Conservation (phyloP, 176 grass and related monocot genomes). For the Melocanna baccifera region DNA sequence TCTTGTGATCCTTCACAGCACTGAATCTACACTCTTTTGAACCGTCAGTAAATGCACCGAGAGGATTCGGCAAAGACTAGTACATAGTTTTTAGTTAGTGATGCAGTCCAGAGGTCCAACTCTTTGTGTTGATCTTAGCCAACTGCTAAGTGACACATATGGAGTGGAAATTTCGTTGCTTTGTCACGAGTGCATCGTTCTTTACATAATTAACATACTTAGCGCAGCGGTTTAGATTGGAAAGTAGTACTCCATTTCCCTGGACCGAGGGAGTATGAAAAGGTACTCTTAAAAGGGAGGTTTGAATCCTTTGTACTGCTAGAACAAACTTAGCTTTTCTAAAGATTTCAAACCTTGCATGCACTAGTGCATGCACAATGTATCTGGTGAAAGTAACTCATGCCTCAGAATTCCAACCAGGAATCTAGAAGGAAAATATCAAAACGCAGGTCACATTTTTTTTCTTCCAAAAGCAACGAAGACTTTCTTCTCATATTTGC, state of each 20-base stretch:
- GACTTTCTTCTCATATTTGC: neutral
- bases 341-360: no score
- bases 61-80: neutral
- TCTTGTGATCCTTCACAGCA: neutral
- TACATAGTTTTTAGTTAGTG: neutral
- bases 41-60: neutral
- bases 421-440: neutral
- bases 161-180: neutral
- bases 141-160: neutral
- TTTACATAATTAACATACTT: neutral
- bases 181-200: neutral
- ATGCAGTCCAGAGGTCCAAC: neutral
- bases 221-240: neutral
- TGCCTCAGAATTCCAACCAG: neutral
- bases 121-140: neutral
- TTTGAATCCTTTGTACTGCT: no score
- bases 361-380: neutral
- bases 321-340: neutral
- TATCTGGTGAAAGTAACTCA: neutral
- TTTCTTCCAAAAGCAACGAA: neutral
- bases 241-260: neutral
- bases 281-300: neutral
- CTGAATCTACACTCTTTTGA: constrained; percentile 19
- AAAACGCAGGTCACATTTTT: neutral
- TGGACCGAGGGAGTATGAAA: neutral